Conservation (phyloP, 73 alveolate genomes). For the Breviolum minutum region DNA sequence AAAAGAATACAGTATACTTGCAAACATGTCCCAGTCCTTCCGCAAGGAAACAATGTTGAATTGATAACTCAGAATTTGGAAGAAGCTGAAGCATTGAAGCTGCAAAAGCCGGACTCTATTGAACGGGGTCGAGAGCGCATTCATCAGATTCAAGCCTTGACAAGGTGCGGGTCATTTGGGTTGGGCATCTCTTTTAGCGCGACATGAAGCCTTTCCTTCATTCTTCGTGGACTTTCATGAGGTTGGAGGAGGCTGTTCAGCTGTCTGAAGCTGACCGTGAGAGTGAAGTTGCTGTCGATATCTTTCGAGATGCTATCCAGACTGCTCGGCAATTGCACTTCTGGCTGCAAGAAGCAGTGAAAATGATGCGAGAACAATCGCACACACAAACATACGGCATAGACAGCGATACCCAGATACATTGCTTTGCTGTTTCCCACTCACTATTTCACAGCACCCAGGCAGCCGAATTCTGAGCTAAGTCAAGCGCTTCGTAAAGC, state of each 20-base stretch:
- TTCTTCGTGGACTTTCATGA: background rate
- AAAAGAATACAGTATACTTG: too few relatives aligned
- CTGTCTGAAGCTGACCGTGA: background rate
- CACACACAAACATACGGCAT: background rate
- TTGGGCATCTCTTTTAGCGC: background rate
- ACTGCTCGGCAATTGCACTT: background rate
- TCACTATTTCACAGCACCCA: background rate
- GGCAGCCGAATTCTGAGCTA: conserved; percentile 13
- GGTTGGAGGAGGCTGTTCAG: background rate
- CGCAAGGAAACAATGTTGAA: background rate
- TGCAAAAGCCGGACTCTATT: conserved; percentile 6
- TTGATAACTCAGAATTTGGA: background rate
- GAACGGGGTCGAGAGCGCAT: background rate
- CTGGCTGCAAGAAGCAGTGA: background rate
- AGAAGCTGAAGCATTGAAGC: background rate
- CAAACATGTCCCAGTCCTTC: background rate
- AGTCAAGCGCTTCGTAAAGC: background rate
- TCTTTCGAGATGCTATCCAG: background rate
- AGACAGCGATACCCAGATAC: too few relatives aligned
- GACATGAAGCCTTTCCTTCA: too few relatives aligned
- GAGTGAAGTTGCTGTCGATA: background rate
- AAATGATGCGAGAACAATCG: background rate
- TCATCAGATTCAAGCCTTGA: background rate
- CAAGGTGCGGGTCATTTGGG: background rate
- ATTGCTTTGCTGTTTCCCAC: too few relatives aligned